Conservation (phyloP, 2,329 filamentous ascomycete genomes). For the Calycina herbarum region DNA sequence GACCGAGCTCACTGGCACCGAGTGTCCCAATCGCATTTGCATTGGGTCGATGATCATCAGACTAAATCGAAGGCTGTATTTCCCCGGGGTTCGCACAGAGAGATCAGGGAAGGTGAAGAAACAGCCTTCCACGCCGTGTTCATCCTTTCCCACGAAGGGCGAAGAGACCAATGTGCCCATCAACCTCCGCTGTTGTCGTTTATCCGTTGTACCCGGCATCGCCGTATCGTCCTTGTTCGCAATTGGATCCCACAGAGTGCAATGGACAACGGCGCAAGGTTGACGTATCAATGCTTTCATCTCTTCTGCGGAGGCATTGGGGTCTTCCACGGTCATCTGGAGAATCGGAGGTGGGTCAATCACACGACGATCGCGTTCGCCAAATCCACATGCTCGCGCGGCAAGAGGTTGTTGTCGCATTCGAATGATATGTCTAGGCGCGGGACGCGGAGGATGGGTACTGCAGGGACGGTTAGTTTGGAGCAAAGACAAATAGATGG, state of each 20-base stretch:
- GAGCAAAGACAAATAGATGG: not conserved
- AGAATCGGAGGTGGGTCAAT: conserved; percentile 85
- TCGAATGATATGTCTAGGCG: conserved; percentile 41
- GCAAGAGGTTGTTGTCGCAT: conserved; percentile 78
- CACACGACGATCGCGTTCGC: conserved; percentile 76
- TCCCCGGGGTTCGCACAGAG: conserved; percentile 74
- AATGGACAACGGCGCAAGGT: conserved; percentile 71
- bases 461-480: conserved; percentile 21
- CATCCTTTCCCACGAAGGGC: conserved; percentile 74
- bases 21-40: conserved; percentile 53
- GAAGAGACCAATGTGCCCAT: conserved; percentile 80
- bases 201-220: conserved; percentile 61
- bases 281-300: conserved; percentile 53
- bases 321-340: conserved; percentile 66
- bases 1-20: conserved; percentile 51
- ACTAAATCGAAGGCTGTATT: conserved; percentile 73
- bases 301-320: conserved; percentile 55
- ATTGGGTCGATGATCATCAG: conserved; percentile 69
- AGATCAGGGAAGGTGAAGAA: conserved; percentile 87
- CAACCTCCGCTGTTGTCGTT: conserved; percentile 69
- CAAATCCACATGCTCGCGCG: conserved; percentile 79
- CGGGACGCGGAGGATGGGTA: conserved; percentile 14
- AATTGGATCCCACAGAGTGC: conserved; percentile 71
- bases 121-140: conserved; percentile 70
- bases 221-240: conserved; percentile 67